Evolutionary conservation across 2,329 filamentous ascomycete genomes (phyloP).

Genomic region (Paraconiothyrium sp.): DNA sequence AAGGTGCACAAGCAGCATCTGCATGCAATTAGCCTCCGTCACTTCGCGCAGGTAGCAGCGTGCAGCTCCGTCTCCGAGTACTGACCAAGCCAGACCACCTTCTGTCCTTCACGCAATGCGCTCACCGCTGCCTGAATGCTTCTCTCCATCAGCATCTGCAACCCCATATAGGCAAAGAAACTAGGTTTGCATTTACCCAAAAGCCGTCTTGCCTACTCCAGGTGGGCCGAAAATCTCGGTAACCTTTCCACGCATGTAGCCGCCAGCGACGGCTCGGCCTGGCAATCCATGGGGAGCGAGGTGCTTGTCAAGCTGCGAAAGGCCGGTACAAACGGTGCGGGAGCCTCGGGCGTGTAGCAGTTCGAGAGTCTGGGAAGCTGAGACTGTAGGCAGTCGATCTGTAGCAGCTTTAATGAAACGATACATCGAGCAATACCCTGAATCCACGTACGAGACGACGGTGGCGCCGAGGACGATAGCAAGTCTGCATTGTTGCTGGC

Average conservation of each 20-base stretch:
- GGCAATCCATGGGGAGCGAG: slow-evolving; percentile 41
- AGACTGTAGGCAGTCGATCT: slow-evolving; percentile 82
- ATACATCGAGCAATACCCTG: neutral
- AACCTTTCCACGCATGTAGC: slow-evolving; percentile 78
- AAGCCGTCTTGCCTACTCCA: slow-evolving; percentile 82
- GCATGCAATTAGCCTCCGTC: slow-evolving; percentile 38
- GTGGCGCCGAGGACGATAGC: slow-evolving; percentile 39
- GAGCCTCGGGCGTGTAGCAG: slow-evolving; percentile 63
- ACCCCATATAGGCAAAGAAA: slow-evolving; percentile 19
- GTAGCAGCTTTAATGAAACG: slow-evolving; percentile 26
- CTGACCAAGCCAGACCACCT: slow-evolving; percentile 85
- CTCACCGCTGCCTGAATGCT: slow-evolving; percentile 76
- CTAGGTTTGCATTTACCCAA: slow-evolving; percentile 69
- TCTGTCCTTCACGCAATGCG: slow-evolving; percentile 67
- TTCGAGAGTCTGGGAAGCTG: slow-evolving; percentile 76
- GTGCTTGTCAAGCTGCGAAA: slow-evolving; percentile 58
- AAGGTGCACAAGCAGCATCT: slow-evolving; percentile 61
- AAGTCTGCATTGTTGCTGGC: slow-evolving; percentile 37
- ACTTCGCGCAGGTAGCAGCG: slow-evolving; percentile 16
- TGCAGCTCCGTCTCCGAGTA: slow-evolving; percentile 35
- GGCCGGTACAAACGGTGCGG: slow-evolving; percentile 58
- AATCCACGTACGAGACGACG: slow-evolving; percentile 50
- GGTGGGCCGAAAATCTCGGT: slow-evolving; percentile 90
- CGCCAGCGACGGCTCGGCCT: slow-evolving; percentile 50
- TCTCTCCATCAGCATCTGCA: slow-evolving; percentile 37